phyloP scores from a whole-genome alignment of 2,329 filamentous ascomycete species.

The Colletotrichum tofieldiae region DNA sequence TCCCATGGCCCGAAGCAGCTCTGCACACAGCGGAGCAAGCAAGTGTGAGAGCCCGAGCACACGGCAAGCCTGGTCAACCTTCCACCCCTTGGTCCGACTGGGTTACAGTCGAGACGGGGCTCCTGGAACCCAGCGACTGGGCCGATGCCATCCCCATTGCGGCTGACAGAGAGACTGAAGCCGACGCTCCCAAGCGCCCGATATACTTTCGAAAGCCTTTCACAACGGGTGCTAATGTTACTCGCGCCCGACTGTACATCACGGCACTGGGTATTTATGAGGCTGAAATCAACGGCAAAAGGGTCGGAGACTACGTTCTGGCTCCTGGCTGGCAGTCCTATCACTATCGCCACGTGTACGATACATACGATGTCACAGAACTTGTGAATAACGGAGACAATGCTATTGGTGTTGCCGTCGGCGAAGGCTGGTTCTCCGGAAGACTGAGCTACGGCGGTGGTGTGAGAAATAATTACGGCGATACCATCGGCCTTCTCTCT shows the following conservation, averaged over 20 bases:
- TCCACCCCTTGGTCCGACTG: slow-evolving; percentile 51
- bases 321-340: slow-evolving; percentile 70
- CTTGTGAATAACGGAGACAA: slow-evolving; percentile 56
- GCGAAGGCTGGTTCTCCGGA: slow-evolving; percentile 66
- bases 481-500: slow-evolving; percentile 56
- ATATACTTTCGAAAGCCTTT: slow-evolving; percentile 41
- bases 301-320: slow-evolving; percentile 58
- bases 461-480: slow-evolving; percentile 56
- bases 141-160: slow-evolving; percentile 49
- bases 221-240: slow-evolving; percentile 44
- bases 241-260: slow-evolving; percentile 62
- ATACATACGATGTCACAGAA: slow-evolving; percentile 66
- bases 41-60: slow-evolving; percentile 53
- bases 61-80: slow-evolving; percentile 46
- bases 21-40: slow-evolving; percentile 53
- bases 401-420: slow-evolving; percentile 59
- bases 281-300: slow-evolving; percentile 62
- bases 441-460: slow-evolving; percentile 51
- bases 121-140: slow-evolving; percentile 52
- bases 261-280: slow-evolving; percentile 63
- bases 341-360: slow-evolving; percentile 65
- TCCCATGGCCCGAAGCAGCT: slow-evolving; percentile 60
- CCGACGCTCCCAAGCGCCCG: slow-evolving; percentile 49
- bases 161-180: slow-evolving; percentile 50
- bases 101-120: slow-evolving; percentile 54